phyloP scores from a whole-genome alignment of 768 basidiomycete genomes.

The Tubosaeta sp. region DNA sequence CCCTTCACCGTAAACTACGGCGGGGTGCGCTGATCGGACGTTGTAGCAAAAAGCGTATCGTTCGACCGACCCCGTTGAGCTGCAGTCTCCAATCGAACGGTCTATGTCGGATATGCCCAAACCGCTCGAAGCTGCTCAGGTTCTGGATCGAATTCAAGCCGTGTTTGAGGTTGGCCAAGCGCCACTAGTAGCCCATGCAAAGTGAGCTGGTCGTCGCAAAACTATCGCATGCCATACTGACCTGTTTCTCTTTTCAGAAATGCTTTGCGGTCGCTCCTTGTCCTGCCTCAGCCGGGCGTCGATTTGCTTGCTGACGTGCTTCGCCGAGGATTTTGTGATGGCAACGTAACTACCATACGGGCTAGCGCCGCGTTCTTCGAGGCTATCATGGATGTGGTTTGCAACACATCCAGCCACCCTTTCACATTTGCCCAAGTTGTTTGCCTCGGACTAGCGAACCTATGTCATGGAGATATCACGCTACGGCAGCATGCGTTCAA shows the following conservation, averaged over 20 bases:
- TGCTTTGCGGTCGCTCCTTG: slow-evolving; percentile 66
- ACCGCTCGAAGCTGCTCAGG: slow-evolving; percentile 47
- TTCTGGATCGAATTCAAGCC: slow-evolving; percentile 64
- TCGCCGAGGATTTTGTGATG: slow-evolving; percentile 63
- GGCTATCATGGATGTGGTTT: slow-evolving; percentile 67
- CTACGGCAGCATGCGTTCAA: slow-evolving; percentile 76
- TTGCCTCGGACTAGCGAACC: slow-evolving; percentile 79
- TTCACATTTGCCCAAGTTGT: slow-evolving; percentile 72
- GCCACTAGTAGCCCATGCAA: slow-evolving; percentile 52
- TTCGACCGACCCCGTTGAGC: slow-evolving; percentile 48
- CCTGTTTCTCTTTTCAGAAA: slow-evolving; percentile 45
- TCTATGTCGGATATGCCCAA: slow-evolving; percentile 45
- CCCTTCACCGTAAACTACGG: neutral
- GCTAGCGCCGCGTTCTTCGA: slow-evolving; percentile 72
- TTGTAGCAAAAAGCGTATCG: slow-evolving; percentile 78
- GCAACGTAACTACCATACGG: slow-evolving; percentile 44
- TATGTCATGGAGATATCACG: slow-evolving; percentile 62
- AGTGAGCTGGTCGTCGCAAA: slow-evolving; percentile 45
- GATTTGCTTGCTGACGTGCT: slow-evolving; percentile 63
- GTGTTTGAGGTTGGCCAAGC: slow-evolving; percentile 60
- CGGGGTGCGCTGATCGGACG: neutral
- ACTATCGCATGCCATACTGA: slow-evolving; percentile 8
- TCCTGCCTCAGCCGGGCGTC: slow-evolving; percentile 49
- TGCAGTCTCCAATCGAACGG: slow-evolving; percentile 62
- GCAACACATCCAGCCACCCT: slow-evolving; percentile 46